Percentiles rank a stretch among this genome's conserved stretches.
Evolutionary conservation across 1,284 basidiomycete species (phyloP).

Genomic region (Rugosomyces carneus): DNA sequence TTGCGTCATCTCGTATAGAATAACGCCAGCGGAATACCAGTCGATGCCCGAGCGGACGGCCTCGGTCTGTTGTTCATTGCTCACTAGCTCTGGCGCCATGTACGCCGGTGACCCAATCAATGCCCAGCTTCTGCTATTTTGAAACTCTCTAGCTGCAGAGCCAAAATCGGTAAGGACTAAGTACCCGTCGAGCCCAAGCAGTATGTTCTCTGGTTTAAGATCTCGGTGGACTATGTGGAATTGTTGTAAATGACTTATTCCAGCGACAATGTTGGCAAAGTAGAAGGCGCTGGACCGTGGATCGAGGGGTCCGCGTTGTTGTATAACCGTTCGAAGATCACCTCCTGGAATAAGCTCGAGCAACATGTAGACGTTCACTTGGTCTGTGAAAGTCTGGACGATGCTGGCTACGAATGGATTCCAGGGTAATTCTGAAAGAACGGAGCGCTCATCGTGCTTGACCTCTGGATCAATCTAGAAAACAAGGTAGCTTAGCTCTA

Average conservation of each 20-base stretch:
- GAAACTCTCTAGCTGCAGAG: slow-evolving; percentile 40
- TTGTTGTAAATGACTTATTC: slow-evolving; percentile 55
- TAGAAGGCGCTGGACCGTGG: slow-evolving; percentile 38
- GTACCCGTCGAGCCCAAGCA: slow-evolving; percentile 58
- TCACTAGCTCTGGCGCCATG: slow-evolving; percentile 65
- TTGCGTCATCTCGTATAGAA: slow-evolving; percentile 73
- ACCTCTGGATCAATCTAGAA: slow-evolving; percentile 12
- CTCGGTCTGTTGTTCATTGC: slow-evolving; percentile 33
- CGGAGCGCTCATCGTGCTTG: slow-evolving; percentile 33
- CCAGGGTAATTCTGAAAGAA: slow-evolving; percentile 40
- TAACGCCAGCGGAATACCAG: slow-evolving; percentile 73
- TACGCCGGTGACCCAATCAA: slow-evolving; percentile 59
- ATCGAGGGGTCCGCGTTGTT: slow-evolving; percentile 22
- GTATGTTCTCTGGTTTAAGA: slow-evolving; percentile 80
- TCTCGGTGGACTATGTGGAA: slow-evolving; percentile 70
- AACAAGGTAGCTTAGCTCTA: not conserved
- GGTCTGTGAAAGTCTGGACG: slow-evolving; percentile 39
- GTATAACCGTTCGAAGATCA: slow-evolving; percentile 33
- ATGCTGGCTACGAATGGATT: slow-evolving; percentile 44
- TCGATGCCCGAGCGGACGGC: slow-evolving; percentile 56
- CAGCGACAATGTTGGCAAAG: slow-evolving; percentile 58
- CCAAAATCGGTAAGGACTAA: slow-evolving; percentile 75
- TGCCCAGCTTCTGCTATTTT: slow-evolving; percentile 38
- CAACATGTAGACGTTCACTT: slow-evolving; percentile 39
- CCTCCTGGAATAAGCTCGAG: slow-evolving; percentile 42